Conservation (phyloP, 768 basidiomycete genomes). For the Trametes cubensis region DNA sequence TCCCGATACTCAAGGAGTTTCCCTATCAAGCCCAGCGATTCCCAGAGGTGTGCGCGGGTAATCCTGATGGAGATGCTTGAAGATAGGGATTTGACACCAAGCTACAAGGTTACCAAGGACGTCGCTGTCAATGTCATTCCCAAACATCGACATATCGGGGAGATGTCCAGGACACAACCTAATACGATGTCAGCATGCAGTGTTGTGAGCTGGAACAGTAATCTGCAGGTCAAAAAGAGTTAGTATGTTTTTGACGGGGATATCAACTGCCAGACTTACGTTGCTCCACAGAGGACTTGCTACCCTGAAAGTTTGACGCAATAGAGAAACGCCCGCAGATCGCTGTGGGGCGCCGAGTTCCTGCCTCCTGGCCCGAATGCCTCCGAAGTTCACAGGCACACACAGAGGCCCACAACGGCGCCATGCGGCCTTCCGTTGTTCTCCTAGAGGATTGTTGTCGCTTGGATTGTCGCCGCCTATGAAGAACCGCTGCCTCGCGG, state of each 20-base stretch:
- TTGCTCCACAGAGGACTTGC: background rate
- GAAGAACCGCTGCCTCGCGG: background rate
- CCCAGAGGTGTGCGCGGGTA: no score
- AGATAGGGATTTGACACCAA: no score
- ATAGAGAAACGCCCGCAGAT: background rate
- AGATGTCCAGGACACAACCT: background rate
- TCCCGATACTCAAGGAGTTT: background rate
- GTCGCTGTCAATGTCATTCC: background rate
- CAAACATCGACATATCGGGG: background rate
- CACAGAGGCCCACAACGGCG: constrained; percentile 9
- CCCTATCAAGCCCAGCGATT: background rate
- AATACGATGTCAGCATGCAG: background rate
- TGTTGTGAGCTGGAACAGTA: no score
- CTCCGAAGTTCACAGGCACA: background rate
- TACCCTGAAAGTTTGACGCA: background rate
- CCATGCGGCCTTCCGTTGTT: background rate
- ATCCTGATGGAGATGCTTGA: no score
- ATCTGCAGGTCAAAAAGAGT: background rate
- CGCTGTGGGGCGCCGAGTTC: background rate
- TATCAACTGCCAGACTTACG: background rate
- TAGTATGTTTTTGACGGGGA: background rate
- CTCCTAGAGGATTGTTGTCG: no score
- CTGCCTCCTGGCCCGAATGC: background rate
- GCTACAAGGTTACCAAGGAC: no score
- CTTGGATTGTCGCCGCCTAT: no score